Evolutionary conservation across 306 rosid genomes (phyloP).

Genomic region (Acacia crassicarpa): DNA sequence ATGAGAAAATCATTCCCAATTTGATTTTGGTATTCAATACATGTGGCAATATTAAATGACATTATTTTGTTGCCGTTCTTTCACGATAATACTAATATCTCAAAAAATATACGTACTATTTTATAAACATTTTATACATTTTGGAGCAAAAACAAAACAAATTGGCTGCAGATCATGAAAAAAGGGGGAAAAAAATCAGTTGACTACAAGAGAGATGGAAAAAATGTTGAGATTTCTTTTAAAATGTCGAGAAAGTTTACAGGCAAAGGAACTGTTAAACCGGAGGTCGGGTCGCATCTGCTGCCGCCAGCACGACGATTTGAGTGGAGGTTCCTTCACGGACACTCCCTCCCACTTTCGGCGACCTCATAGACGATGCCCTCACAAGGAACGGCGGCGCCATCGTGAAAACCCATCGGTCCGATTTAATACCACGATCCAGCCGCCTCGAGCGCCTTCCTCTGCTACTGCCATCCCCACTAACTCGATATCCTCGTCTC

Average conservation of each 20-base stretch:
- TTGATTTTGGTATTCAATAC: background rate
- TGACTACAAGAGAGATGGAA: background rate
- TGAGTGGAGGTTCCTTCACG: conserved; percentile 43
- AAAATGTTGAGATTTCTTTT: background rate
- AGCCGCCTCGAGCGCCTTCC: conserved; percentile 46
- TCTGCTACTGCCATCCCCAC: conserved; percentile 63
- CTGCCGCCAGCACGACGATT: background rate
- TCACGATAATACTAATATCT: no score
- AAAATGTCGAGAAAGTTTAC: background rate
- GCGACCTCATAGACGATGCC: conserved; percentile 68
- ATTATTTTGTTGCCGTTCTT: background rate
- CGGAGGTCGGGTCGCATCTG: conserved; percentile 41
- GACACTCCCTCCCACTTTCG: conserved; percentile 38
- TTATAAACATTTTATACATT: conserved; percentile 28
- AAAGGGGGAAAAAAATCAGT: background rate
- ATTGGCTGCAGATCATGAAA: background rate
- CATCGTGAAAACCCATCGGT: conserved; percentile 76
- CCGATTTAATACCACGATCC: conserved; percentile 65
- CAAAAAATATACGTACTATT: background rate
- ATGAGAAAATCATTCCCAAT: no score
- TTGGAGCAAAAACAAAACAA: background rate
- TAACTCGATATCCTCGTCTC: conserved; percentile 56
- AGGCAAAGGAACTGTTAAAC: conserved; percentile 27
- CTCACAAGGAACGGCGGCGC: conserved; percentile 71
- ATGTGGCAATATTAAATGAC: background rate